Base-by-base conservation (phyloP, 495 filamentous ascomycete species). In the Trichoderma asperelloides region DNA sequence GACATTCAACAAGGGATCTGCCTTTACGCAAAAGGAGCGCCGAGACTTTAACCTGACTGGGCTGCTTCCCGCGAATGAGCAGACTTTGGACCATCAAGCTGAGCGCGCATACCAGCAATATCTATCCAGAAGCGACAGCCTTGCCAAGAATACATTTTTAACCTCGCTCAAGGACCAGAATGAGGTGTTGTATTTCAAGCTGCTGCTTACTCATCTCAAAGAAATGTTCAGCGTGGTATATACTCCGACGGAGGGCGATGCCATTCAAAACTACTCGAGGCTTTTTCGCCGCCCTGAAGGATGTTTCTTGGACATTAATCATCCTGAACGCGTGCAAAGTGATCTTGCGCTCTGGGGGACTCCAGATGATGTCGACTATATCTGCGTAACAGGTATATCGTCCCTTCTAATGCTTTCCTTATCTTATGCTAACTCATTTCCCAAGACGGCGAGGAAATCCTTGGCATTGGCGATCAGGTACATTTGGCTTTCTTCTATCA, bases 201-300 rank as follows among this genome's bases (percentile, higher is more conserved):
- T 83, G 47, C 49, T 83, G 23, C 75, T 80, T 67, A 78, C 81
- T 41, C 75, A 83, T 43, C 69, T 82, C 41, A 71, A 90, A 69
- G 93, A 96, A 74, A 93, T 96, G 89, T 92, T 96, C 71, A 84
- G 87, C 51, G 78, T 96, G 13, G 91, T 96, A 39, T 96, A 96
- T 73, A 96, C 92, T 0, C 92, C 93, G 0, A 96, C 93, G 0
- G 92, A 96, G 75, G 92, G 90, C 3, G 91, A 96, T n/a, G 92
- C 93, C 1, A 96, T 96, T 66, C 83, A 89, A 75, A 89, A 93
- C 71, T 96, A 90, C 73, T 96, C 92, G 6, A 78, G 89, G 3
- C 68, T 93, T 3, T 96, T 96, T 71, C 78, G 93, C 49, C 81
- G 81, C 67, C 91, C 92, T 1, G 88, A 93, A 68, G 93, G 83